Base-by-base conservation (phyloP, 2,329 filamentous ascomycete species). In the Thielaviopsis euricoi region DNA sequence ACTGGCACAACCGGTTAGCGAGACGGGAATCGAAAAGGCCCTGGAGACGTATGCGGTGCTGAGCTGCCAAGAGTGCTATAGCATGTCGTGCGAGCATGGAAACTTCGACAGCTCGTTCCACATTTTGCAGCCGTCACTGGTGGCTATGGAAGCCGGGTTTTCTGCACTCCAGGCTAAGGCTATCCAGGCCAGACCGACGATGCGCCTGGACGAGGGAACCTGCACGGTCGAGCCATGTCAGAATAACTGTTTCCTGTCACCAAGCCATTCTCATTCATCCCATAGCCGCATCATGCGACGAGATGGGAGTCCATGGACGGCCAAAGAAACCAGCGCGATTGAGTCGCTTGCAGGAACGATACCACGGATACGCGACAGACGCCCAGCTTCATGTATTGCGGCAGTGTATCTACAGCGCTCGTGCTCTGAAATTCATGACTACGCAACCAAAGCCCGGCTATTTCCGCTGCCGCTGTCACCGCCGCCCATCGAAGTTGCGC, bases 61-160 rank as follows among this genome's bases (percentile, higher is more conserved):
- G 17, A 76, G 76, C 13, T 82, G 79, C 62, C 67, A 80, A n/a
- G 75, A 81, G 55, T 82, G 79, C 66, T 78, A 74, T 63, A 77
- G 77, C 55, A 76, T 81, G 65, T 80, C 78, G 13, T 82, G 79
- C 60, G 79, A 82, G 63, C 79, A 82, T 61, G 79, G 79, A 52
- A 78, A 81, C 57, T 81, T 80, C 55, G 76, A 79, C 57, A 55
- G 33, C 19, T 46, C 46, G 6, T 58, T 55, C 40, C 50, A 56
- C 29, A 52, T 52, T 5, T 26, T 60, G 7, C 59, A 60, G 53
- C 26, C 57, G 23, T 60, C 59, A 4, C 22, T 60, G 21, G 55
- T 37, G 17, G 43, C 43, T 10, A 58, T 58, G 37, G 17, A 49
- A 10, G 51, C 25, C 6, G 55, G 22, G 5, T 58, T 60, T 53